Conservation (phyloP, 2,329 filamentous ascomycete genomes). For the Xylariomycetidae sp. region DNA sequence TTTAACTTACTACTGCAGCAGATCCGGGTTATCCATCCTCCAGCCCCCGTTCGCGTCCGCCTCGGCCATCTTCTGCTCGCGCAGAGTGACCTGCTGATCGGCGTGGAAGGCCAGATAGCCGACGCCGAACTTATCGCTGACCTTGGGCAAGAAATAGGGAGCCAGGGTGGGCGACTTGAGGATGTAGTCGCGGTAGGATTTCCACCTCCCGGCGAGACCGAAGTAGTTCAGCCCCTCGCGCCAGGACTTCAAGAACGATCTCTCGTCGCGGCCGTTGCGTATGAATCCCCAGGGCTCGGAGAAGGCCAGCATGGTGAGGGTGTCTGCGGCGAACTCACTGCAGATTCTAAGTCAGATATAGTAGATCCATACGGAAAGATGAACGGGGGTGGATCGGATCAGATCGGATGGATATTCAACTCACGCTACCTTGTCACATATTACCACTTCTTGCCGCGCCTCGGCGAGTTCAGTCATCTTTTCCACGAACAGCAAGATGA, state of each 20-base stretch:
- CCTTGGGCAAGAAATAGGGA: conserved; percentile 25
- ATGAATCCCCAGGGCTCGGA: conserved; percentile 33
- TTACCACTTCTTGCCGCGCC: conserved; percentile 18
- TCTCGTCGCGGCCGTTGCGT: conserved; percentile 32
- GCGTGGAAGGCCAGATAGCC: conserved; percentile 34
- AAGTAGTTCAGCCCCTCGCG: conserved; percentile 32
- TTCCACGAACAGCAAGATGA: conserved; percentile 26
- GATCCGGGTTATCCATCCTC: conserved; percentile 22
- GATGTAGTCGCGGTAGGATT: conserved; percentile 26
- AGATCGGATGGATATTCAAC: no score
- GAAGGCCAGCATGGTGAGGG: conserved; percentile 36
- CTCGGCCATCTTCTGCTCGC: conserved; percentile 16
- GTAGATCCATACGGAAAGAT: no score
- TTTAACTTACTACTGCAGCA: conserved; percentile 28
- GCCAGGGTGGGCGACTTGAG: conserved; percentile 17
- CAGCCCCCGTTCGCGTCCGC: conserved; percentile 6
- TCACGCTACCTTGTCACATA: conserved; percentile 31
- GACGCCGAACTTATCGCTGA: conserved; percentile 26
- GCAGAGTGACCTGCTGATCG: conserved; percentile 24
- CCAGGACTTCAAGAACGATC: conserved; percentile 30
- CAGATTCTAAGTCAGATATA: neutral
- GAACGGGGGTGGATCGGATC: no score
- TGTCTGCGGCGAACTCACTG: conserved; percentile 34
- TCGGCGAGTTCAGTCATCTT: conserved; percentile 27
- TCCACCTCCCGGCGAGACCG: conserved; percentile 29